Base-by-base conservation (phyloP, 257 asterid genomes). In the Nicotiana knightiana region DNA sequence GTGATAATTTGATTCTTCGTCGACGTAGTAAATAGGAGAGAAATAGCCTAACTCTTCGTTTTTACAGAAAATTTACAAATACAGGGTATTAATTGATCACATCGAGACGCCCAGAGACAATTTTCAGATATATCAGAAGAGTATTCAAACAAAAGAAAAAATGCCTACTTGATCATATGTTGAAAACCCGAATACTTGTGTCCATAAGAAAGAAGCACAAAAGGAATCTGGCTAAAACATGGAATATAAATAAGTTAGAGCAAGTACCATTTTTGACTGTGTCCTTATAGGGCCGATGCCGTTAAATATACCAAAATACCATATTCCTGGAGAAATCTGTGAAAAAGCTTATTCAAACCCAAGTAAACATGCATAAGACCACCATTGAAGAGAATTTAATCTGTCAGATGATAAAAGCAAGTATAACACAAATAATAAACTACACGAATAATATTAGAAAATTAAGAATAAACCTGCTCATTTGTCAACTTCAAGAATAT, bases 251-350 rank as follows among this genome's bases (percentile, higher is more conserved):
- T 30, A 55, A 81, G 48, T 4, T 9, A 77, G n/a, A 83, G 82
- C 66, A 33, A 32, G 80, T 93, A 96, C 98, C 99, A 96, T 96
- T 90, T 96, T 94, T 15, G 98, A 92, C 79, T 93, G 99, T 64
- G 98, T 96, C 84, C 99, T 87, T 68, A 88, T 70, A 32, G 99
- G 88, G 63, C 99, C 98, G 10, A 94, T 89, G 88, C 99, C 99
- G 46, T 96, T 94, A 84, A 92, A 96, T 62, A 96, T 81, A 84
- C 99, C 99, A 81, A 96, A 82, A 88, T 91, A 96, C 99, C 98
- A 96, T 67, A 86, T 83, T 83, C 98, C 99, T 57, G 98, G 90
- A 87, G 92, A 88, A 86, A 96, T 94, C 99, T 96, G 95, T 46
- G 84, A 12, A 85, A 59, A 67, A 89, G 48, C 68, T 35, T 51